Base-by-base conservation (phyloP, 345 rosid species). In the Arabidopsis arenosa region DNA sequence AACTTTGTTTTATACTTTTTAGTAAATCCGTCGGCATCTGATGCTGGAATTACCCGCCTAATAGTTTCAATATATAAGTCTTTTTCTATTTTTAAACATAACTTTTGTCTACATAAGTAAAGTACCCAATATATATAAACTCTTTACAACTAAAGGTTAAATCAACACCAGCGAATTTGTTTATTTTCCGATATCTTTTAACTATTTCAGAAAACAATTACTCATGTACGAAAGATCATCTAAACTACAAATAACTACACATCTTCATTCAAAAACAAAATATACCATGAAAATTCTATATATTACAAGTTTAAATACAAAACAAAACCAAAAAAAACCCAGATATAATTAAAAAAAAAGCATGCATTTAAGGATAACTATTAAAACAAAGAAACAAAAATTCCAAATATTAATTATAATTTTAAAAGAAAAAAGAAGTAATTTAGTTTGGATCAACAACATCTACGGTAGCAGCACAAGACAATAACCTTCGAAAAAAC, bases 391-490 rank as follows among this genome's bases (percentile, higher is more conserved):
- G 1, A 18, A 56, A 15, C 48, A 33, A 62, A 3, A 55, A 37
- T 32, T 32, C 13, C 62, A 23, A 15, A 70, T n/a, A 69, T 15
- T 70, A 28, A 26, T 55, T 36, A 55, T 47, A 63, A 28, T 0
- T 60, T 68, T 1, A 14, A 63, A 7, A 55, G 12, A 63, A 76
- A 32, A 68, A 55, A 51, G 11, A n/a, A 62, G 2, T 52, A 37
- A 52, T n/a, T 47, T 76, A 77, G 28, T 47, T 63, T 48, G 67
- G 68, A 51, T 74, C 83, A 41, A 80, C 84, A 54, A 83, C 85
- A 79, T 86, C 85, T 60, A 84, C 85, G 39, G 76, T 76, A 33
- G 86, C 57, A 40, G 82, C 68, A 56, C 87, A 85, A 63, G 81
- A 66, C 39, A 87, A 74, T 59, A 87, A 59, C 66, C 79, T 79